Base-by-base conservation (phyloP, 306 rosid genomes). In the Herpetospermum pedunculosum region DNA sequence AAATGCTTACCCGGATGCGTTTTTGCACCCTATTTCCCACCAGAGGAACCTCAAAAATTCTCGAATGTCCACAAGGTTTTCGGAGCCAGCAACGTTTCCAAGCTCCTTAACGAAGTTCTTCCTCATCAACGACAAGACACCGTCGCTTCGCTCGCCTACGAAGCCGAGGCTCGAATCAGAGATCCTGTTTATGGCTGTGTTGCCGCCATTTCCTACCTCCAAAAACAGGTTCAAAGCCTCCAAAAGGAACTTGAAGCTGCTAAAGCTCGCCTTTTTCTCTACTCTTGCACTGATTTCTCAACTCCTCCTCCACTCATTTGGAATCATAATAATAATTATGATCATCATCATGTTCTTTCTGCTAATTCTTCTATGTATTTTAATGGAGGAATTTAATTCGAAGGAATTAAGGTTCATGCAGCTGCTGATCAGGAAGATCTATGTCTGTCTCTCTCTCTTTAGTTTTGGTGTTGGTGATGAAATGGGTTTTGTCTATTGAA, bases 181-280 rank as follows among this genome's bases (percentile, higher is more conserved):
- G 97, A 94, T 60, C 98, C 98, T 0, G 96, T 94, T 14, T 94
- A 89, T 55, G 98, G 98, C 18, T 94, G 98, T 21, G 97, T 91
- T 4, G 95, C 92, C 4, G 96, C 98, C 70, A 94, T 94, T 59
- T 89, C 97, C 19, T 94, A 80, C 83, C 96, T 94, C 18, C 97
- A 91, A 73, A 83, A 90, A 81, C 98, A 94, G 49, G 92, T 94
- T 69, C 96, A 94, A 19, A 77, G 89, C 77, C 96, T 94, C 53
- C 98, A 94, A 37, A 94, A 94, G 77, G 97, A 94, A 44, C 97
- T 94, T 5, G 98, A 94, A 32, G 83, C 87, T 0, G 97, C 97
- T 0, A 94, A 94, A 71, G 79, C 96, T 3, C 91, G 90, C 73
- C 87, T 94, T 18, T 78, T 91, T 25, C 96, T 93, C 38, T 91